These are phyloP conservation scores for Tolypocladium cylindrosporum DNA, from an alignment of 2,329 filamentous ascomycete species.

Conservation along the genomic window DNA sequence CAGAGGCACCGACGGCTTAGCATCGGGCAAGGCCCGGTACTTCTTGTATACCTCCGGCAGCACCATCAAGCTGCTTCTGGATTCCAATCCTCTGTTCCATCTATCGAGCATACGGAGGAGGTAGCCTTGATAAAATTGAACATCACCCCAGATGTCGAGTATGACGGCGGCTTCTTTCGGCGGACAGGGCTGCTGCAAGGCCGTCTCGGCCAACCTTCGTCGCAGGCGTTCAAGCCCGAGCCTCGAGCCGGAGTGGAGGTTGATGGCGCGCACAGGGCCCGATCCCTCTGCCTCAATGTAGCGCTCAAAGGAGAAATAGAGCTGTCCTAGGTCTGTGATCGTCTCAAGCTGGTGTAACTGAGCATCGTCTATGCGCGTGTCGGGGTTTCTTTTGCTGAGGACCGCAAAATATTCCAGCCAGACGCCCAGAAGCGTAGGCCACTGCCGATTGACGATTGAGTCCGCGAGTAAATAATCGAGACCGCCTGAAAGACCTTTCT, in stretches of 20 bases:
- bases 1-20: conserved; percentile 24
- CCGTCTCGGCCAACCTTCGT: conserved; percentile 19
- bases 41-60: conserved; percentile 32
- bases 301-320: conserved; percentile 23
- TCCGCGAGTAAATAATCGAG: conserved; percentile 34
- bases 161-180: conserved; percentile 25
- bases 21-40: conserved; percentile 32
- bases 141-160: conserved; percentile 28
- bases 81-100: conserved; percentile 16
- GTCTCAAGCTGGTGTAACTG: conserved; percentile 11
- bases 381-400: not conserved
- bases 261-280: conserved; percentile 12
- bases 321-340: conserved; percentile 16
- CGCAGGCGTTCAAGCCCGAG: conserved; percentile 16
- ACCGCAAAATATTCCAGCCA: conserved; percentile 25
- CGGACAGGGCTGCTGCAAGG: conserved; percentile 21
- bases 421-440: conserved; percentile 23
- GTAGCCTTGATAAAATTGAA: conserved; percentile 32
- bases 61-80: conserved; percentile 17
- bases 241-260: conserved; percentile 10
- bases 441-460: conserved; percentile 25
- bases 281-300: conserved; percentile 18
- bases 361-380: not conserved
- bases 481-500: conserved; percentile 23
- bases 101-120: conserved; percentile 23